Base-by-base conservation (phyloP, 257 asterid genomes). In the Solanum piurae region DNA sequence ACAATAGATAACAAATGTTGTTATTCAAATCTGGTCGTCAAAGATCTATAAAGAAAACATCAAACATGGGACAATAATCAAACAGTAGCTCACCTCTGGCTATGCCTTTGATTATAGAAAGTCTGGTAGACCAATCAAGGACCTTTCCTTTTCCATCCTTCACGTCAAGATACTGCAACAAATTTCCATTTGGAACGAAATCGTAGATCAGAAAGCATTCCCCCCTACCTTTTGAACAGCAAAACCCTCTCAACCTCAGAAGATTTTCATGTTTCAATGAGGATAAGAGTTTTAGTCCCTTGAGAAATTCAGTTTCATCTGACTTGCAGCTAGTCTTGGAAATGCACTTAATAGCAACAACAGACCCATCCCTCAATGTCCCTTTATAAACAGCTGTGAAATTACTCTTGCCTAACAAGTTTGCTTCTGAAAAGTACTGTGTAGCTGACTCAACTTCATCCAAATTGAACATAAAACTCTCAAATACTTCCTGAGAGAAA, bases 391-490 rank as follows among this genome's bases (percentile, higher is more conserved):
- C 91, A 21, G 99, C 98, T 1, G 98, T 94, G 87, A 95, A 96
- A 84, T 93, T 90, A 88, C 98, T 92, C 92, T 94, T 96, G 14
- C 99, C 99, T 90, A 97, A 82, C 62, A 97, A 91, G 88, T 95
- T 97, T 86, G 62, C 74, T 64, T 94, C 99, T 0, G 98, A 97
- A 91, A 97, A 97, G 88, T 96, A 89, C 83, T 93, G 96, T 5
- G 98, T 97, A 5, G 99, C 99, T 10, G 96, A 93, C 90, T 97
- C 99, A 7, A 97, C 94, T 89, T 96, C 99, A 12, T 97, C 99
- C 91, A 96, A 89, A 90, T 96, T 97, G 91, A 89, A 93, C 94
- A 91, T 92, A 74, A 90, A 96, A 93, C 98, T 94, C 89, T 96
- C 98, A 3, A 97, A 91, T 38, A 93, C 92, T 87, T 97, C 99